Percentiles rank a stretch among this genome's conserved stretches.
phyloP scores from a whole-genome alignment of 768 basidiomycete genomes.

The Auricularia auricula-judae region DNA sequence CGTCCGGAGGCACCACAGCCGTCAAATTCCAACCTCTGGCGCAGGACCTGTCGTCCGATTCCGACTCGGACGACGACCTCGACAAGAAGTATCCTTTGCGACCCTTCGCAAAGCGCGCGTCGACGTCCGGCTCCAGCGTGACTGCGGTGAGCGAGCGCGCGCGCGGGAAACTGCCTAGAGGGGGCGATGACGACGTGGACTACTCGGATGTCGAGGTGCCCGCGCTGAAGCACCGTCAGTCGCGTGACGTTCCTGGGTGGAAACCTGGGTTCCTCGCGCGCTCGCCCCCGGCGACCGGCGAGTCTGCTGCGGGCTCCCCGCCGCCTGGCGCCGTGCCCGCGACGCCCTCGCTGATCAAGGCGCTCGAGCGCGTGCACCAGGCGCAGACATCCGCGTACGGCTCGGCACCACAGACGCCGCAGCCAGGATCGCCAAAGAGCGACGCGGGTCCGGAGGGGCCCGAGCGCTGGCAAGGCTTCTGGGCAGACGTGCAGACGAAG shows the following conservation, averaged over 20 bases:
- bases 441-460: slow-evolving; percentile 3
- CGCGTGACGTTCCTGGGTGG: slow-evolving; percentile 26
- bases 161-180: slow-evolving; percentile 6
- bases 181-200: slow-evolving; percentile 18
- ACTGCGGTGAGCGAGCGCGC: slow-evolving; percentile 9
- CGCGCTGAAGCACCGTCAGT: background rate
- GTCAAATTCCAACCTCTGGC: slow-evolving; percentile 9
- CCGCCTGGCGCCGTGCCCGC: slow-evolving; percentile 38
- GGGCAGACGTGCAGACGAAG: slow-evolving; percentile 32
- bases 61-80: slow-evolving; percentile 3
- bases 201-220: slow-evolving; percentile 39
- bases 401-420: slow-evolving; percentile 1
- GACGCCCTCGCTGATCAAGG: slow-evolving; percentile 54
- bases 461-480: slow-evolving; percentile 31
- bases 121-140: slow-evolving; percentile 4
- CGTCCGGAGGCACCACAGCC: background rate
- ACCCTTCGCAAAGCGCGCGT: background rate
- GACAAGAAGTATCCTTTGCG: slow-evolving; percentile 4
- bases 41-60: slow-evolving; percentile 5
- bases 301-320: slow-evolving; percentile 5
- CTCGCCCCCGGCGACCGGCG: slow-evolving; percentile 8
- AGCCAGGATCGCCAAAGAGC: slow-evolving; percentile 2
- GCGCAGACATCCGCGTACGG: slow-evolving; percentile 46
- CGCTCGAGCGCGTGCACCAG: slow-evolving; percentile 45
- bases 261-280: slow-evolving; percentile 40